Conservation (phyloP, 2,329 filamentous ascomycete genomes). For the Pseudogymnoascus sp. region DNA sequence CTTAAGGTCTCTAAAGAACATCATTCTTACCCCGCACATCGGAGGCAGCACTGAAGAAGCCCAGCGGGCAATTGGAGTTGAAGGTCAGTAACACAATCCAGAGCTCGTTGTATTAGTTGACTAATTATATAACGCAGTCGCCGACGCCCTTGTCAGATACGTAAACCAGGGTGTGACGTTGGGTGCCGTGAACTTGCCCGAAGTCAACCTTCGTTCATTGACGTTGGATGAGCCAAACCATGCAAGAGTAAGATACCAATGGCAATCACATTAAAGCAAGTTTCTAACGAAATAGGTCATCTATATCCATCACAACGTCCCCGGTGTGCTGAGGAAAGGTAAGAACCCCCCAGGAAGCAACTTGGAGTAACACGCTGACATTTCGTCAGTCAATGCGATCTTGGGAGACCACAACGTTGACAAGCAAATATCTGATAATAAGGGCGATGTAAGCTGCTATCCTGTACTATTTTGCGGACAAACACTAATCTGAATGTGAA, state of each 20-base stretch:
- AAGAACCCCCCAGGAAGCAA: constrained; percentile 22
- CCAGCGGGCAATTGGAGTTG: constrained; percentile 88
- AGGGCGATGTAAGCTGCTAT: constrained; percentile 64
- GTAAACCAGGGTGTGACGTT: constrained; percentile 91
- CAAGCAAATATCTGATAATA: constrained; percentile 96
- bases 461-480: background rate
- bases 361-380: background rate
- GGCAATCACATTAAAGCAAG: background rate
- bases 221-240: constrained; percentile 84
- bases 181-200: constrained; percentile 94
- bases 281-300: constrained; percentile 52
- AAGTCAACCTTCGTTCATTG: constrained; percentile 81
- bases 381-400: constrained; percentile 72
- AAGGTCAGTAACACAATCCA: constrained; percentile 42
- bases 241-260: constrained; percentile 53
- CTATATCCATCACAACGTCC: constrained; percentile 94
- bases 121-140: constrained; percentile 44
- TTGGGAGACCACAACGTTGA: constrained; percentile 94
- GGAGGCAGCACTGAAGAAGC: constrained; percentile 97
- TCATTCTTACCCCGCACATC: constrained; percentile 94
- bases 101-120: constrained; percentile 7
- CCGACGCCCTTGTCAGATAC: constrained; percentile 79
- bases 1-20: constrained; percentile 75
- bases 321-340: constrained; percentile 84
- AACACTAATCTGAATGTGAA: constrained; percentile 17